A percentile compares a stretch with the other conserved stretches of the same genome.
Conservation (phyloP, 2,329 filamentous ascomycete genomes). For the Exophiala lecanii-corni region DNA sequence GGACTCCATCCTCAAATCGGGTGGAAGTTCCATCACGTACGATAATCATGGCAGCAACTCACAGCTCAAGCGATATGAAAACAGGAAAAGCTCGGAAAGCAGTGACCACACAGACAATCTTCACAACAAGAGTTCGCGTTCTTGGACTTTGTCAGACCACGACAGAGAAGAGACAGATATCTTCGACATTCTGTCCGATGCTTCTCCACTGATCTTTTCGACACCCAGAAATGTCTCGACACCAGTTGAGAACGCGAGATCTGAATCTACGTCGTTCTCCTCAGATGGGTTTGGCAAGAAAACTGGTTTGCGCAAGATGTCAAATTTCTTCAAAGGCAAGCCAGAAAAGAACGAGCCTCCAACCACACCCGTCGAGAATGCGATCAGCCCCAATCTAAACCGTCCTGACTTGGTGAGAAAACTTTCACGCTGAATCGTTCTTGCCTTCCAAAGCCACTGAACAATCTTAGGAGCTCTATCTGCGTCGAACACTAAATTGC, state of each 20-base stretch:
- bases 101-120: not conserved
- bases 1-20: not conserved
- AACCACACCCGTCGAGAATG: not conserved
- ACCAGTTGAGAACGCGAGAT: constrained; percentile 11
- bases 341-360: constrained; percentile 13
- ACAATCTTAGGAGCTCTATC: constrained; percentile 18
- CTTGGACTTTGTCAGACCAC: constrained; percentile 2
- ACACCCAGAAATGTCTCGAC: constrained; percentile 5
- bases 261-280: constrained; percentile 6
- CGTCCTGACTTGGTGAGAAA: constrained; percentile 19
- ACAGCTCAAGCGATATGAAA: not conserved
- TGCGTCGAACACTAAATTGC: constrained; percentile 19
- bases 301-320: constrained; percentile 22
- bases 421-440: too few species aligned
- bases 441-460: too few species aligned
- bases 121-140: constrained; percentile 10
- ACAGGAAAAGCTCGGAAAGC: constrained; percentile 6
- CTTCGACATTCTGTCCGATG: constrained; percentile 6
- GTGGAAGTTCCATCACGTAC: not conserved
- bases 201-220: constrained; percentile 8
- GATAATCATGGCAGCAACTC: not conserved
- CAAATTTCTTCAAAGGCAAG: constrained; percentile 22
- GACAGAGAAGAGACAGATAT: constrained; percentile 10
- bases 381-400: constrained; percentile 10
- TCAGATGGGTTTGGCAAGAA: constrained; percentile 14